Base-by-base conservation (phyloP, 2,329 filamentous ascomycete species). In the Aureobasidium melanogenum region DNA sequence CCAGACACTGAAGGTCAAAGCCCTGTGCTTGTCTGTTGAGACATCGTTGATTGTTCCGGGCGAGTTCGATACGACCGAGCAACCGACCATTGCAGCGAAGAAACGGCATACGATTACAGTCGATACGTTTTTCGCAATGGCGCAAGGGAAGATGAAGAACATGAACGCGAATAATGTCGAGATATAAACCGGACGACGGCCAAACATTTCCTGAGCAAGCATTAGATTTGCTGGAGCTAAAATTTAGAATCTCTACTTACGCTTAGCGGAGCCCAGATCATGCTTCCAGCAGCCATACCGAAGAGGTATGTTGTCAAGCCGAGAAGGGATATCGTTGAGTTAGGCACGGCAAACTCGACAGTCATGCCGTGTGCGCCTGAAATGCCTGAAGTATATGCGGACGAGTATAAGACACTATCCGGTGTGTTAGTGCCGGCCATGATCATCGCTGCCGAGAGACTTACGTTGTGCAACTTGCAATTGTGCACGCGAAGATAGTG, bases 31-130 rank as follows among this genome's bases (percentile, higher is more conserved):
- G 41, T 91, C 88, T 15, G 80, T 80, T 17, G 88, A 84, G 54
- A 95, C 85, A 70, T 96, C 91, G 22, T 88, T 84, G 10, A 95
- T 82, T 6, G 86, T 89, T 2, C 89, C 91, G 0, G 90, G 89
- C 1, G 86, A 83, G 69, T 92, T 94, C 1, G 57, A 60, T 12
- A 60, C 44, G 12, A 51, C 26, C 19, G 56, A 50, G 15, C 44
- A 50, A 19, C 56, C 56, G 10, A 60, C 34, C 44, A 60, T 50
- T 1, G 44, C 56, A 8, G 56, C 56, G 34, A 60, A 60, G 46
- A 60, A 60, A 34, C 56, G 56, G n/a, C 44, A 50, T 5, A 60
- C 36, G 12, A 60, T 46, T 8, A 60, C 14, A 10, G 46, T 17
- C 22, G 32, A 24, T 2, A 41, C 12, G 22, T 60, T n/a, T 4